Evolutionary conservation across 176 grass and related monocot species (phyloP), one percentile per base, ranked within the genome.

Genomic region (Oryza nivara): DNA sequence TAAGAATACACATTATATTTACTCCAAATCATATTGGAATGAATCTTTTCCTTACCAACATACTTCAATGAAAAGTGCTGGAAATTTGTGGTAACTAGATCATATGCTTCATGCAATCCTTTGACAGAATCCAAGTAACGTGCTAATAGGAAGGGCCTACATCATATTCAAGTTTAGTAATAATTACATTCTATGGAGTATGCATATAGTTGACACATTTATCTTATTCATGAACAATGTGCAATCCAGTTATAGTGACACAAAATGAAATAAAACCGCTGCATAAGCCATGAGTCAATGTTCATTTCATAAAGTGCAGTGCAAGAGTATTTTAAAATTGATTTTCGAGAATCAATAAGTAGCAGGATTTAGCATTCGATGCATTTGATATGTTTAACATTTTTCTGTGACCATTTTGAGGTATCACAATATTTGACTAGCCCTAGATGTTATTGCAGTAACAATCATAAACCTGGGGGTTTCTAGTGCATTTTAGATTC

Each of bases 311-410:
- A 40, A 61, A 74, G 22, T 68, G 6, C 23, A 69, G 40, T 69
- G 65, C 75, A 56, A 63, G 14, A 58, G 22, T 61, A 73, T 67
- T 82, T 65, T 76, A 7, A 80, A 77, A 70, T 85, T 41, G 72
- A 80, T 36, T 17, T 9, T 63, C 19, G 14, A 44, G 49, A 72
- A 86, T 77, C 66, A 49, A 66, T 73, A 52, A 51, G 3, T 73
- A 81, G 3, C 35, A 66, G 45, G 70, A 25, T 56, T 76, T 72
- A 54, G 72, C 66, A 56, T 80, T 75, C n/a, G 35, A 84, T 77
- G 48, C 11, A 17, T 34, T 76, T 79, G 3, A 32, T 85, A 13
- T 73, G 28, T 78, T 73, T 80, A 13, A 78, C 36, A 0, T 72
- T 40, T 28, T 25, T 69, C 66, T 41, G 19, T 56, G 49, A 52